Percentiles rank a stretch among this genome's conserved stretches.
phyloP scores from a whole-genome alignment of 2,329 filamentous ascomycete species.

The Grosmannia serpens region DNA sequence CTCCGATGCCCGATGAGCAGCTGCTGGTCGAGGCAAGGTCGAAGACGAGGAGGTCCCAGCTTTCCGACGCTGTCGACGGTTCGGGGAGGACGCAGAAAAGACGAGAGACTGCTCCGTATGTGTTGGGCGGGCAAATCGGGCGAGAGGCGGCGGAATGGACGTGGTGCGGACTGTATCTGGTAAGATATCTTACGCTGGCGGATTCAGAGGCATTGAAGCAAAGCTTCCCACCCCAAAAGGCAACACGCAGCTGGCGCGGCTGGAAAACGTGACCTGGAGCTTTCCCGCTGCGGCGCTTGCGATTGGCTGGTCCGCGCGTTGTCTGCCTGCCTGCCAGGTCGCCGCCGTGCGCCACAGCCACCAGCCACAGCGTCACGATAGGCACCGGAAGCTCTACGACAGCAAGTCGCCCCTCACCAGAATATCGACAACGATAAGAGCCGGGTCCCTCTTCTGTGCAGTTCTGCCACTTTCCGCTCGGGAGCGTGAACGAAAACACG shows the following conservation, averaged over 20 bases:
- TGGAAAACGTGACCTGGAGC: slow-evolving; percentile 13
- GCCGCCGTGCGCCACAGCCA: background rate
- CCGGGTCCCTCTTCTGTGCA: slow-evolving; percentile 1
- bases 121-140: too few relatives aligned
- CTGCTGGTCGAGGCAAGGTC: background rate
- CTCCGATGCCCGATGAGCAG: background rate
- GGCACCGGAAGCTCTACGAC: background rate
- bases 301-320: slow-evolving; percentile 4
- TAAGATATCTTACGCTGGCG: background rate
- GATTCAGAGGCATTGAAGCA: background rate
- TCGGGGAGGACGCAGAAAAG: too few relatives aligned
- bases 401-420: background rate
- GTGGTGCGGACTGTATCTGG: background rate
- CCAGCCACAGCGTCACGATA: background rate
- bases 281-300: background rate
- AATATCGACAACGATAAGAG: background rate
- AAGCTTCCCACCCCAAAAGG: slow-evolving; percentile 16
- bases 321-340: background rate
- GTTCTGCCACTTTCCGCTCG: slow-evolving; percentile 9
- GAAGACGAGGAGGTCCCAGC: too few relatives aligned
- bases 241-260: slow-evolving; percentile 24
- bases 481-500: slow-evolving; percentile 9
- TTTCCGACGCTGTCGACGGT: too few relatives aligned
- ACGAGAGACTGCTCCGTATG: too few relatives aligned
- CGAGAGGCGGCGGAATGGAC: background rate